Conservation (phyloP, 768 basidiomycete species). For the Phlebiopsis gigantea region DNA sequence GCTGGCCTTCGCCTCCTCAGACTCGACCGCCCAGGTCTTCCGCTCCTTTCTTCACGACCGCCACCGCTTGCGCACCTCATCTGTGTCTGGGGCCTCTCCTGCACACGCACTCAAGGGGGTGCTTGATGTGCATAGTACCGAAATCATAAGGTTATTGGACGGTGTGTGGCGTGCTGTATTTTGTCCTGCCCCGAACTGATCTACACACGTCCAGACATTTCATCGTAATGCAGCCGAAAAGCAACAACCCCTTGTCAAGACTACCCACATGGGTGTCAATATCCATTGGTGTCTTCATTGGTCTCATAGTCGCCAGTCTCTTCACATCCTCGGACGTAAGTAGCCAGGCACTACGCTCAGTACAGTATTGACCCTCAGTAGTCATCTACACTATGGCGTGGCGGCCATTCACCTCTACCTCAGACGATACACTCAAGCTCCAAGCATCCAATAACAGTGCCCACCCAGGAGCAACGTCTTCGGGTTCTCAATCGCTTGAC, state of each 20-base stretch:
- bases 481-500: slow-evolving; percentile 85
- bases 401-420: slow-evolving; percentile 44
- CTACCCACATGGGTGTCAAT: slow-evolving; percentile 27
- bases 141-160: not conserved
- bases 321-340: slow-evolving; percentile 21
- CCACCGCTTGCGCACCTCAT: not conserved
- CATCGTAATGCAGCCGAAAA: slow-evolving; percentile 22
- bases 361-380: slow-evolving; percentile 1
- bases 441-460: slow-evolving; percentile 63
- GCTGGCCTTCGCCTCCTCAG: not conserved
- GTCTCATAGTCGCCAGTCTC: slow-evolving; percentile 21
- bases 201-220: not conserved
- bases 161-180: not conserved
- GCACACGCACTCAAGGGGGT: not conserved
- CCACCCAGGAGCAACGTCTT: slow-evolving; percentile 77
- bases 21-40: not conserved
- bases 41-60: slow-evolving; percentile 5
- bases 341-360: not conserved
- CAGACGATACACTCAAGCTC: slow-evolving; percentile 37
- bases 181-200: not conserved
- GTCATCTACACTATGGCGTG: slow-evolving; percentile 43
- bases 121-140: not conserved
- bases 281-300: slow-evolving; percentile 23
- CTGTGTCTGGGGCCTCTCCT: not conserved
- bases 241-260: slow-evolving; percentile 20